phyloP scores from a whole-genome alignment of 257 asterid genomes.

The Cinchona pubescens region DNA sequence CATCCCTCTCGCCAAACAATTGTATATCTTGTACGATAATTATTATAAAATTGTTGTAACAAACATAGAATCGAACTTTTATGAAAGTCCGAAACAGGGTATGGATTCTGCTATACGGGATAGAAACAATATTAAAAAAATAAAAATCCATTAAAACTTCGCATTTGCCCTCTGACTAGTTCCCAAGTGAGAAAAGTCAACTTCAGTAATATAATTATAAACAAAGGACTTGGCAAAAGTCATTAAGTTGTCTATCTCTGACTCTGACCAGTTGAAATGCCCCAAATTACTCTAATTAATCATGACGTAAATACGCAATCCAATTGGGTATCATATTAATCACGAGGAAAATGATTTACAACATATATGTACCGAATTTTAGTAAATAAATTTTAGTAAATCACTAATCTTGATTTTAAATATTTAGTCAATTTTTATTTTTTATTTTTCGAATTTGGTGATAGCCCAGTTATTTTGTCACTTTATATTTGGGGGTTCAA shows the following conservation, averaged over 20 bases:
- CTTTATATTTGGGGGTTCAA: too few relatives aligned
- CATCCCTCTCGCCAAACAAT: background rate
- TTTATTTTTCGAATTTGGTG: too few relatives aligned
- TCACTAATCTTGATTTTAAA: too few relatives aligned
- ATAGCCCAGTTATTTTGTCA: too few relatives aligned
- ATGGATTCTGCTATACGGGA: too few relatives aligned
- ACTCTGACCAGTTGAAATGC: slow-evolving; percentile 8
- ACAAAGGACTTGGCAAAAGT: background rate
- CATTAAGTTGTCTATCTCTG: slow-evolving; percentile 15
- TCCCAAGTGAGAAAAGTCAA: slow-evolving; percentile 11
- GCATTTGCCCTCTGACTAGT: background rate
- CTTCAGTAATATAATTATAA: background rate
- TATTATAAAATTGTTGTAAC: too few relatives aligned
- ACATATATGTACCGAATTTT: too few relatives aligned
- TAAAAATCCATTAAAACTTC: background rate
- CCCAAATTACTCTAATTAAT: background rate
- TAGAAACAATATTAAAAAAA: background rate
- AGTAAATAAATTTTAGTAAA: too few relatives aligned
- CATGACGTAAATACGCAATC: background rate
- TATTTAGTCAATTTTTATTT: too few relatives aligned
- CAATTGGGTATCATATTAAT: background rate
- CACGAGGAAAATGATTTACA: too few relatives aligned
- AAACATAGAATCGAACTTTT: too few relatives aligned
- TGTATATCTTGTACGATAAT: too few relatives aligned
- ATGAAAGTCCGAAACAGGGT: background rate